Conservation (phyloP, 805 yeast genomes). For the Wickerhamiella shivajii region DNA sequence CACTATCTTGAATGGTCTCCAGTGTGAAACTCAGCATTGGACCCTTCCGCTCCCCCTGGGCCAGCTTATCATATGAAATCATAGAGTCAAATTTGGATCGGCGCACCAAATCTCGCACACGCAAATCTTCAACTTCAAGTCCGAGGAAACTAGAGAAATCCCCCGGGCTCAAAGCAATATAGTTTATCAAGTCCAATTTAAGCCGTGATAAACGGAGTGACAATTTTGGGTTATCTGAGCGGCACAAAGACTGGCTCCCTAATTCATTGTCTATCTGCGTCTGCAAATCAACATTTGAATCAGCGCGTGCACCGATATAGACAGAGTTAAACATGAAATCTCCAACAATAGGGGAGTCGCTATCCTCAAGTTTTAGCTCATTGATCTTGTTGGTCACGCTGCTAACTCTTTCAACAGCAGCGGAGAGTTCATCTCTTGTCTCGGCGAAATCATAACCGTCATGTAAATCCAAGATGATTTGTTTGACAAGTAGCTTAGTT, state of each 20-base stretch:
- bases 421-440: slow-evolving; percentile 51
- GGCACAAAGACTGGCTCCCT: slow-evolving; percentile 18
- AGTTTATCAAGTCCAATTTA: slow-evolving; percentile 22
- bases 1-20: slow-evolving; percentile 28
- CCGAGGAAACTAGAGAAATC: slow-evolving; percentile 31
- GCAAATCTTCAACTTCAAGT: slow-evolving; percentile 39
- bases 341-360: slow-evolving; percentile 28
- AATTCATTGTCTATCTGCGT: slow-evolving; percentile 40
- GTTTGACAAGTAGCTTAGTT: slow-evolving; percentile 15
- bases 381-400: slow-evolving; percentile 15
- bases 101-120: slow-evolving; percentile 61
- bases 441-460: slow-evolving; percentile 92
- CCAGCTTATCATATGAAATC: slow-evolving; percentile 1
- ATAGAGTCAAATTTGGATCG: slow-evolving; percentile 78
- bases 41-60: slow-evolving; percentile 2
- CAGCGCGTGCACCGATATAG: slow-evolving; percentile 34
- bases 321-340: slow-evolving; percentile 70
- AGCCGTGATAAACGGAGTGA: slow-evolving; percentile 19
- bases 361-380: slow-evolving; percentile 7
- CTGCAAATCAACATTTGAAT: slow-evolving; percentile 29
- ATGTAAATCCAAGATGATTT: slow-evolving; percentile 32
- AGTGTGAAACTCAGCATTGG: neutral
- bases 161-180: slow-evolving; percentile 17
- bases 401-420: slow-evolving; percentile 53
- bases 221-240: slow-evolving; percentile 17